Evolutionary conservation across 73 alveolate genomes (phyloP).

Genomic region (Blepharisma japonicum): DNA sequence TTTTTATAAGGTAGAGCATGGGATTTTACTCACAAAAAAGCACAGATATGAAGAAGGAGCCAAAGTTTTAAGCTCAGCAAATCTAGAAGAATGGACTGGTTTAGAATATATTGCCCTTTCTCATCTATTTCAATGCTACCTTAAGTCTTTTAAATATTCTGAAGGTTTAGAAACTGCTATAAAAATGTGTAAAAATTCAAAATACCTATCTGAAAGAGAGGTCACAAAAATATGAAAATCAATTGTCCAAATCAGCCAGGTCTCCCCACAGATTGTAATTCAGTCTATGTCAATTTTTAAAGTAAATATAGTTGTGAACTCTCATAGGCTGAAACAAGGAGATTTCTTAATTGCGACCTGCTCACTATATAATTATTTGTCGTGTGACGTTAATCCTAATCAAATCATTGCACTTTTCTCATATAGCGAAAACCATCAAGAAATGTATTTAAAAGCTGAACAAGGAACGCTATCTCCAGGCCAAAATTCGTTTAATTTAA

Average conservation of each 20-base stretch:
- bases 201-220: neutral
- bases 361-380: neutral
- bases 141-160: neutral
- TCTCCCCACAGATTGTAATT: neutral
- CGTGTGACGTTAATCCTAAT: neutral
- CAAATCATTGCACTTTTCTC: neutral
- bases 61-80: neutral
- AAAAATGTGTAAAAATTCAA: neutral
- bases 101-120: neutral
- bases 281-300: neutral
- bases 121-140: neutral
- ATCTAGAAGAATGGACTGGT: neutral
- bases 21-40: neutral
- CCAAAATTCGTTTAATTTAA: neutral
- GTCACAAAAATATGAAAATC: neutral
- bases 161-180: neutral
- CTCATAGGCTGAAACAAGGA: neutral
- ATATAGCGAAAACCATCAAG: neutral
- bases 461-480: neutral
- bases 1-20: neutral
- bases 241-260: neutral
- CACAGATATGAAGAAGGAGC: neutral
- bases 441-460: neutral
- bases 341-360: conserved; percentile 11
- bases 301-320: neutral